A percentile compares a stretch with the other conserved stretches of the same genome.
Conservation (phyloP, 129 eudicot species). For the Kitagawia praeruptora region DNA sequence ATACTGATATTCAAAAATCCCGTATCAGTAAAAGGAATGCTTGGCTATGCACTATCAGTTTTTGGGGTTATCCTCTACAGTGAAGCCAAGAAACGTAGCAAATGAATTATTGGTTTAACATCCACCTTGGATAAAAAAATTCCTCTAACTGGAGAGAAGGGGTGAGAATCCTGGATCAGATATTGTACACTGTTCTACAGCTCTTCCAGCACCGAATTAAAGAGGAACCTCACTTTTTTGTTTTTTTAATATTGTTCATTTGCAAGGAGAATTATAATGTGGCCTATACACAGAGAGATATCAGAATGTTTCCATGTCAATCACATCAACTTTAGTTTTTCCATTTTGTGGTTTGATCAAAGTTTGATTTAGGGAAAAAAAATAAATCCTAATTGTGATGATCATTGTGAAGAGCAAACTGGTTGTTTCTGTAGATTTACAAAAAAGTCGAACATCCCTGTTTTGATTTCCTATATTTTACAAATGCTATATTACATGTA, state of each 20-base stretch:
- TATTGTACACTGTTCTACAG: not conserved
- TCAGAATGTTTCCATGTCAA: too few species aligned
- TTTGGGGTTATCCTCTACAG: conserved; percentile 73
- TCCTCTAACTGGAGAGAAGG: not conserved
- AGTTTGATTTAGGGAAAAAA: too few species aligned
- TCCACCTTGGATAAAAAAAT: not conserved
- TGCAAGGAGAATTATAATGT: too few species aligned
- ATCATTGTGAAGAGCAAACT: not conserved
- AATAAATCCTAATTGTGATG: too few species aligned
- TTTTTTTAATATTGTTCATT: not conserved
- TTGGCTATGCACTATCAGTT: conserved; percentile 61
- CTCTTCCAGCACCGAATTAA: too few species aligned
- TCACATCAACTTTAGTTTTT: too few species aligned
- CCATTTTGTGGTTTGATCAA: too few species aligned
- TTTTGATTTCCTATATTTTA: not conserved
- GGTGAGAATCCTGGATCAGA: not conserved
- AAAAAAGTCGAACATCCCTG: too few species aligned
- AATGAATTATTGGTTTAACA: conserved; percentile 18
- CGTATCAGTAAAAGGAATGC: conserved; percentile 77
- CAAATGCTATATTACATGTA: not conserved
- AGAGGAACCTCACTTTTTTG: too few species aligned
- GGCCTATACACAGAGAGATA: too few species aligned
- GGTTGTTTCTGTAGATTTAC: not conserved
- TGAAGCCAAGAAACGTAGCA: conserved; percentile 68
- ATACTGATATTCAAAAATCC: conserved; percentile 69